Evolutionary conservation across 805 yeast species (phyloP).

Genomic region (Huiozyma sinensis): DNA sequence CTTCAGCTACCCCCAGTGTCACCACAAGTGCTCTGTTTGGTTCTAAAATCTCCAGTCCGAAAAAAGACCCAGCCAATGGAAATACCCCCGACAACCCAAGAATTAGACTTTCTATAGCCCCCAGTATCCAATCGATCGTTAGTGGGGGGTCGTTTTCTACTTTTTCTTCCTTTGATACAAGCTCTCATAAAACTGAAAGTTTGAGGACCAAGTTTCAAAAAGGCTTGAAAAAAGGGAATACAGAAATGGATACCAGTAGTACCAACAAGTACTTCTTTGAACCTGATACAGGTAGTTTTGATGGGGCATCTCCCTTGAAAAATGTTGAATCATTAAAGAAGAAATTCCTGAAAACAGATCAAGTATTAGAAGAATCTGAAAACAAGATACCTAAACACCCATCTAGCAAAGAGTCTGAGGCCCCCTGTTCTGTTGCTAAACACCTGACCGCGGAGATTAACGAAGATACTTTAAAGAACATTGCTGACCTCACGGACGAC

Average conservation of each 20-base stretch:
- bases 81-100: constrained; percentile 1
- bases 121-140: constrained; percentile 23
- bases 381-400: background rate
- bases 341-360: constrained; percentile 15
- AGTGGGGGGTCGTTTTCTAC: constrained; percentile 15
- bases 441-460: background rate
- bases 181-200: constrained; percentile 2
- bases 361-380: background rate
- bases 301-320: constrained; percentile 25
- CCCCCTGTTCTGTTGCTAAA: background rate
- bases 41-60: constrained; percentile 17
- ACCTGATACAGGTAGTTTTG: constrained; percentile 20
- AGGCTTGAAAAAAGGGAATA: background rate
- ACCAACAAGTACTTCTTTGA: constrained; percentile 21
- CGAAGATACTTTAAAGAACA: constrained; percentile 29
- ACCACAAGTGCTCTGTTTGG: constrained; percentile 17
- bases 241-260: constrained; percentile 1
- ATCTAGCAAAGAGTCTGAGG: background rate
- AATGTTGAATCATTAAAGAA: constrained; percentile 23
- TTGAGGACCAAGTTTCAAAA: constrained; percentile 9
- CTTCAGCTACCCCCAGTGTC: constrained; percentile 12
- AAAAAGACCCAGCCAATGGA: constrained; percentile 1
- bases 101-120: constrained; percentile 16
- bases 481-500: constrained; percentile 81
- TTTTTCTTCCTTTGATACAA: constrained; percentile 5